Conservation (phyloP, 2,329 filamentous ascomycete species). For the Knoxdaviesia capensis region DNA sequence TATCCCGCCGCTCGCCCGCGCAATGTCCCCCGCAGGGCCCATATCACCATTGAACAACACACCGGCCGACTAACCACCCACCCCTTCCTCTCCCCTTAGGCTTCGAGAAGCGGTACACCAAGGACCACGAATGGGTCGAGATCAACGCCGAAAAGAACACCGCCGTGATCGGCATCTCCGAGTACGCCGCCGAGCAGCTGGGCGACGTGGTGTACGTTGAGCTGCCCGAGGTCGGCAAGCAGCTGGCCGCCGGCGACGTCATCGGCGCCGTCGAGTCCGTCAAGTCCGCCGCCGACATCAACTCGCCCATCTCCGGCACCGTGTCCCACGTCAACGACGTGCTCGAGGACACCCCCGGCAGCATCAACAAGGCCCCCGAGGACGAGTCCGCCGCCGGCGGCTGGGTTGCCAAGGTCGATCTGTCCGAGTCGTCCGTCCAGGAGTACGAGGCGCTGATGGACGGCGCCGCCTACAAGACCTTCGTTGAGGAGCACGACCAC, state of each 20-base stretch:
- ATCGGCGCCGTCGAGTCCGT: conserved; percentile 95
- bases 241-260: conserved; percentile 56
- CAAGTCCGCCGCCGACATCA: conserved; percentile 95
- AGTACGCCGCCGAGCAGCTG: conserved; percentile 78
- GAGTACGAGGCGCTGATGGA: conserved; percentile 65
- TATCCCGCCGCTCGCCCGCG: too few species aligned
- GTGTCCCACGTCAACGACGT: conserved; percentile 53
- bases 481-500: conserved; percentile 36
- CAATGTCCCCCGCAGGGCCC: too few species aligned
- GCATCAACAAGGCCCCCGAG: conserved; percentile 83
- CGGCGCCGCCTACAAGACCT: conserved; percentile 54
- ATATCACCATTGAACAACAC: too few species aligned
- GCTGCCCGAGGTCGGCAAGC: conserved; percentile 53
- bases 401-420: conserved; percentile 80
- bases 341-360: conserved; percentile 68
- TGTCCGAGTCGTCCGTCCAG: conserved; percentile 42
- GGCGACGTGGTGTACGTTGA: conserved; percentile 97
- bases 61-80: too few species aligned
- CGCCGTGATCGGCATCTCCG: conserved; percentile 67
- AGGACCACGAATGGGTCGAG: conserved; percentile 98
- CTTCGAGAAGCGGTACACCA: conserved; percentile 68
- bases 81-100: conserved; percentile 17
- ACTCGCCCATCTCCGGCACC: conserved; percentile 64
- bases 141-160: conserved; percentile 64
- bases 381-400: conserved; percentile 53